Conservation (phyloP, 2,329 filamentous ascomycete species). For the Alternaria novae-zelandiae region DNA sequence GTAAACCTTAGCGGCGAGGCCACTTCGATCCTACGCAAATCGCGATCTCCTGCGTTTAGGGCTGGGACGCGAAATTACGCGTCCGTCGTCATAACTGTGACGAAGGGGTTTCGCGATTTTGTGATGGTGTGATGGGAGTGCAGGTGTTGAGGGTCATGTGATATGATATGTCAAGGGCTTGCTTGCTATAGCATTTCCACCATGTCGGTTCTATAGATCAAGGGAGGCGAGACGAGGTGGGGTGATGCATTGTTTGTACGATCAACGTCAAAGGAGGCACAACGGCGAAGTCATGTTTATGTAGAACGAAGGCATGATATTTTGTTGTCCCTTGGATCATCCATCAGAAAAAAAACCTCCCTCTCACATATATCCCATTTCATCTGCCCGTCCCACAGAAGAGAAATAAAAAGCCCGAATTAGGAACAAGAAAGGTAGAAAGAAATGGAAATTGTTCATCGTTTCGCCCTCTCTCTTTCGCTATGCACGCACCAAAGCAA, state of each 20-base stretch:
- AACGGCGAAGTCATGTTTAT: neutral
- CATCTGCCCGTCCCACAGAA: neutral
- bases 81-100: neutral
- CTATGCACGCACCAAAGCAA: conserved; percentile 1
- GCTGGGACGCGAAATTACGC: neutral
- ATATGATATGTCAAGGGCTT: neutral
- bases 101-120: neutral
- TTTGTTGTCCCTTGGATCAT: neutral
- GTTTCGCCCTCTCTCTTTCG: neutral
- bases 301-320: conserved; percentile 4
- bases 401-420: neutral
- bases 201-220: neutral
- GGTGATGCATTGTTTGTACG: neutral
- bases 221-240: neutral
- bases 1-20: neutral
- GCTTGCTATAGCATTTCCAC: neutral
- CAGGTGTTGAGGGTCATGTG: neutral
- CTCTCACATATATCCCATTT: neutral
- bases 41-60: neutral
- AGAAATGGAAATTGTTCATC: neutral
- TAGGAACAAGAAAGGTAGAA: conserved; percentile 3
- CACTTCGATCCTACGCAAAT: neutral
- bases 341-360: neutral
- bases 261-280: neutral
- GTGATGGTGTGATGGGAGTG: neutral